Evolutionary conservation across 495 filamentous ascomycete species (phyloP), one percentile per base, ranked within the genome.

Genomic region (Neurospora tetraspora): DNA sequence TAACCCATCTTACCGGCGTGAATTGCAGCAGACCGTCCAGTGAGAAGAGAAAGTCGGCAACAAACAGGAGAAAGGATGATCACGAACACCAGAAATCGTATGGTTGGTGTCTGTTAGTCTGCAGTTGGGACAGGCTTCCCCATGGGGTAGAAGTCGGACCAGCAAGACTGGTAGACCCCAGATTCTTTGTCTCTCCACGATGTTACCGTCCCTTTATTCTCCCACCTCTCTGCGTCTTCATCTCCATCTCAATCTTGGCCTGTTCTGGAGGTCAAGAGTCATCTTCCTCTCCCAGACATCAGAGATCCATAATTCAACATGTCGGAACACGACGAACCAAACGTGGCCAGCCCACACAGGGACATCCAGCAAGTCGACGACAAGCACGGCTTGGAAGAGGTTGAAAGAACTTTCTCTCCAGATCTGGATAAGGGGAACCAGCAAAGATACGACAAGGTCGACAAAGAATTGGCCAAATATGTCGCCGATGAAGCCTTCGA

Each of bases 401-500:
- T 87, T 39, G 87, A 88, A 76, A 81, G 82, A 27, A 82, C 84
- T 16, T 69, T 70, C 6, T 81, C 80, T 1, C 80, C 81, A 11
- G 79, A 80, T 38, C 72, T 79, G 23, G 80, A 76, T 39, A 74
- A 84, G 40, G 78, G 83, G 71, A 83, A 88, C 18, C 81, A 82
- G 16, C 83, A 83, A 65, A 84, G 89, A 74, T 84, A 84, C 59
- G 78, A 82, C 31, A 87, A 85, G 74, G 82, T 92, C 20, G 90
- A 92, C 78, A 81, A 83, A 68, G 91, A 92, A 76, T 79, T 93
- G 37, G 87, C 87, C 73, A 87, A 89, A 76, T 92, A 92, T 76
- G 86, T 86, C 27, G 81, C 83, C 39, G 83, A 81, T 6, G 84
- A 78, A 1, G 77, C 75, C 5, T 79, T 90, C 39, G 80, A 86